Conservation (phyloP, 1,284 basidiomycete species). For the Schizophyllum commune region DNA sequence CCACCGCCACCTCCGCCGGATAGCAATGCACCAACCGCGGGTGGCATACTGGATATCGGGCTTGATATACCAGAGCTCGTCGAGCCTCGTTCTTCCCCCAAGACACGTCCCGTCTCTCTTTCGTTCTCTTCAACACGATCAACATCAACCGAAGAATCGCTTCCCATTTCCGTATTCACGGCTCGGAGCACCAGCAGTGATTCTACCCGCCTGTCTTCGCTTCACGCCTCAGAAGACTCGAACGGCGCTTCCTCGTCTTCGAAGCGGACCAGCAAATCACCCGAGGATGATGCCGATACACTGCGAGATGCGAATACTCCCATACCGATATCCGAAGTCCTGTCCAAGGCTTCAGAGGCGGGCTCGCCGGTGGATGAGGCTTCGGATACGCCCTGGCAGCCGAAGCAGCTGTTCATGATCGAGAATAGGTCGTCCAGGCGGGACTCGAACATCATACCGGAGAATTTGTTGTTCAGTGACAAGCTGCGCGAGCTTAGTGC, state of each 20-base stretch:
- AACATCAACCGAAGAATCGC: constrained; percentile 20
- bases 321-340: not conserved
- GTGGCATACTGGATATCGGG: not conserved
- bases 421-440: constrained; percentile 16
- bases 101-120: constrained; percentile 32
- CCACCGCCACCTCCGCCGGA: constrained; percentile 50
- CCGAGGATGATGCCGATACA: constrained; percentile 1
- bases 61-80: not conserved
- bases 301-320: constrained; percentile 1
- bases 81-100: constrained; percentile 15
- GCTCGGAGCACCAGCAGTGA: not conserved
- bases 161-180: constrained; percentile 21
- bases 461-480: constrained; percentile 34
- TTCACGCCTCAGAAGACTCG: not conserved
- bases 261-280: not conserved
- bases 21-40: constrained; percentile 13
- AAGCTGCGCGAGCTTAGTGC: constrained; percentile 42
- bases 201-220: not conserved
- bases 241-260: not conserved
- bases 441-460: constrained; percentile 17
- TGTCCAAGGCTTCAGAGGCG: not conserved
- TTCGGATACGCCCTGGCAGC: not conserved
- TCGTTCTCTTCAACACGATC: constrained; percentile 40
- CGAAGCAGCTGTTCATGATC: constrained; percentile 20
- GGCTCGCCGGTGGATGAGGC: not conserved